A percentile compares a stretch with the other conserved stretches of the same genome.
phyloP scores from a whole-genome alignment of 306 rosid genomes.

The Luffa aegyptiaca region DNA sequence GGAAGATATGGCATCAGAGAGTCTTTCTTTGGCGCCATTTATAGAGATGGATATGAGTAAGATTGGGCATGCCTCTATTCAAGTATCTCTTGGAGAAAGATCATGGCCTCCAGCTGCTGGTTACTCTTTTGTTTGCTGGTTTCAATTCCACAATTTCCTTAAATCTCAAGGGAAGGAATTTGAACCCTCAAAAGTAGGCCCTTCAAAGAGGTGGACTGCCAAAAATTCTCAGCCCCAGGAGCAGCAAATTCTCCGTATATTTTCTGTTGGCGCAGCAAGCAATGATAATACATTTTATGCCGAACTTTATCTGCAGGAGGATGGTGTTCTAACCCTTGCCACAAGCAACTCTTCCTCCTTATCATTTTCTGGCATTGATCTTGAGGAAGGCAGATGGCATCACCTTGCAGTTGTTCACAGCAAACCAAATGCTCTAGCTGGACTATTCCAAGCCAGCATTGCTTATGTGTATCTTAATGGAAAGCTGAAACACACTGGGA shows the following conservation, averaged over 20 bases:
- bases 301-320: constrained; percentile 92
- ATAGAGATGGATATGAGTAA: constrained; percentile 94
- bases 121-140: constrained; percentile 98
- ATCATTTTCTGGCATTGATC: constrained; percentile 86
- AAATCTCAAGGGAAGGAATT: constrained; percentile 61
- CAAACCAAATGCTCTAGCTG: constrained; percentile 99
- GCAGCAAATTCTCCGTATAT: constrained; percentile 52
- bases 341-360: constrained; percentile 75
- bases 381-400: constrained; percentile 99
- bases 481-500: constrained; percentile 89
- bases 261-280: constrained; percentile 85
- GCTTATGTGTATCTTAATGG: constrained; percentile 95
- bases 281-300: constrained; percentile 63
- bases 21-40: constrained; percentile 82
- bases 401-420: constrained; percentile 96
- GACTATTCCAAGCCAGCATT: constrained; percentile 95
- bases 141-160: constrained; percentile 74
- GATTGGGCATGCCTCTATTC: constrained; percentile 89
- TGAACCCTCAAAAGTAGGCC: constrained; percentile 50
- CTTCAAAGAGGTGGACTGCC: constrained; percentile 49
- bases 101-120: constrained; percentile 99
- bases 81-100: constrained; percentile 97
- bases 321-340: constrained; percentile 91
- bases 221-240: constrained; percentile 41
- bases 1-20: constrained; percentile 76